phyloP scores from a whole-genome alignment of 2,329 filamentous ascomycete genomes.

The Colletotrichum lentis region DNA sequence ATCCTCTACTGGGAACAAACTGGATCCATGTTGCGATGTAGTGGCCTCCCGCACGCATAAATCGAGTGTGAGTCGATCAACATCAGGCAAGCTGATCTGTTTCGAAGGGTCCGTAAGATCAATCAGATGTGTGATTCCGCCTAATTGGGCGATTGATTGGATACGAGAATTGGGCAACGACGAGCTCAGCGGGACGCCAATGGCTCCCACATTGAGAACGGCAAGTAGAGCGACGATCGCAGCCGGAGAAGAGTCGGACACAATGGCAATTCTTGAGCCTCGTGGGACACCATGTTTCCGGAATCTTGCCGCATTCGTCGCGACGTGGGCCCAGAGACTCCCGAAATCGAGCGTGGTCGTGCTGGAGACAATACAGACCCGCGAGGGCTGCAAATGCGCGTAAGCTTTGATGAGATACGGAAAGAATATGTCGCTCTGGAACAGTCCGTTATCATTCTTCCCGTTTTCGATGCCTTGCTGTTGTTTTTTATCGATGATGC shows the following conservation, averaged over 20 bases:
- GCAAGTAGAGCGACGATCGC: conserved; percentile 1
- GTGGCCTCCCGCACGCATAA: conserved; percentile 1
- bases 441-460: neutral
- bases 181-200: conserved; percentile 3
- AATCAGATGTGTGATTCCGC: conserved; percentile 6
- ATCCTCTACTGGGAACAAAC: conserved; percentile 5
- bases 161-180: neutral
- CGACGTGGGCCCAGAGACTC: neutral
- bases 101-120: conserved; percentile 5
- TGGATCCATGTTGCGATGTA: neutral
- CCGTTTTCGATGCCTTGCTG: neutral
- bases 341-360: neutral
- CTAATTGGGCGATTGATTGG: conserved; percentile 6
- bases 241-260: too few relatives aligned
- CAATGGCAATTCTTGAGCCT: too few relatives aligned
- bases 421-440: conserved; percentile 4
- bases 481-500: neutral
- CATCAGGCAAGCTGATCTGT: conserved; percentile 6
- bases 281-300: neutral
- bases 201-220: conserved; percentile 1
- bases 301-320: neutral
- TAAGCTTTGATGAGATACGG: neutral
- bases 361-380: neutral
- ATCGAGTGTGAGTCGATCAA: neutral
- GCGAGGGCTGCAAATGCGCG: neutral